Evolutionary conservation across 495 filamentous ascomycete species (phyloP).

Genomic region (Bacidia gigantensis): DNA sequence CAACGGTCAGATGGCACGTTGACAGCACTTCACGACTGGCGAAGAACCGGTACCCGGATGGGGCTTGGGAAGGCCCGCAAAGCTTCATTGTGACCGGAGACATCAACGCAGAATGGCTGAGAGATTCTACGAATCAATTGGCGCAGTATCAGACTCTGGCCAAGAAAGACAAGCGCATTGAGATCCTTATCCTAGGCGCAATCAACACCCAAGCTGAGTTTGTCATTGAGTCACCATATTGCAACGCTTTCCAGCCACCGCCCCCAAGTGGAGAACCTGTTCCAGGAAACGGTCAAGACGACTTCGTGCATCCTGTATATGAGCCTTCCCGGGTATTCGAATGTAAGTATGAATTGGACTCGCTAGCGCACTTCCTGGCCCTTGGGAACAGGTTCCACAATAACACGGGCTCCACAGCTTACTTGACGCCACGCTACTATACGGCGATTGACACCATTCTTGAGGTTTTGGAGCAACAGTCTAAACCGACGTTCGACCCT

Average conservation of each 20-base stretch:
- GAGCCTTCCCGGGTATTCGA: constrained; percentile 80
- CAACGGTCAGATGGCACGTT: constrained; percentile 68
- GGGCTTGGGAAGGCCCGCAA: constrained; percentile 68
- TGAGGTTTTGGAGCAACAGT: constrained; percentile 61
- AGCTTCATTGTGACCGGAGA: constrained; percentile 98
- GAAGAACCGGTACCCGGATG: constrained; percentile 23
- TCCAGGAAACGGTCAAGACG: constrained; percentile 60
- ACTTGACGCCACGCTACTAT: constrained; percentile 69
- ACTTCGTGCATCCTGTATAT: constrained; percentile 74
- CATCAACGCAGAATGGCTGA: constrained; percentile 95
- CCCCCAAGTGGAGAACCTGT: constrained; percentile 58
- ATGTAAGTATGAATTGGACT: constrained; percentile 98
- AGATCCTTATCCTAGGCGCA: constrained; percentile 74
- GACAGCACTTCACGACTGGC: constrained; percentile 34
- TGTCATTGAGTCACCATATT: constrained; percentile 89
- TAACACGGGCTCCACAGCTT: constrained; percentile 61
- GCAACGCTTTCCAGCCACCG: constrained; percentile 96
- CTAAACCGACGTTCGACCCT: constrained; percentile 61
- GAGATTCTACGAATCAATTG: constrained; percentile 94
- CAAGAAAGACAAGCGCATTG: constrained; percentile 58
- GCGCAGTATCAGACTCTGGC: constrained; percentile 78
- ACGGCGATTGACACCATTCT: constrained; percentile 62
- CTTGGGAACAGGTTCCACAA: constrained; percentile 76
- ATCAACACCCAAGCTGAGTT: constrained; percentile 95
- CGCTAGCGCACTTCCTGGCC: constrained; percentile 79